Evolutionary conservation across 2,329 filamentous ascomycete species (phyloP), one percentile per base, ranked within the genome.

Genomic region (Blumeriella jaapii): DNA sequence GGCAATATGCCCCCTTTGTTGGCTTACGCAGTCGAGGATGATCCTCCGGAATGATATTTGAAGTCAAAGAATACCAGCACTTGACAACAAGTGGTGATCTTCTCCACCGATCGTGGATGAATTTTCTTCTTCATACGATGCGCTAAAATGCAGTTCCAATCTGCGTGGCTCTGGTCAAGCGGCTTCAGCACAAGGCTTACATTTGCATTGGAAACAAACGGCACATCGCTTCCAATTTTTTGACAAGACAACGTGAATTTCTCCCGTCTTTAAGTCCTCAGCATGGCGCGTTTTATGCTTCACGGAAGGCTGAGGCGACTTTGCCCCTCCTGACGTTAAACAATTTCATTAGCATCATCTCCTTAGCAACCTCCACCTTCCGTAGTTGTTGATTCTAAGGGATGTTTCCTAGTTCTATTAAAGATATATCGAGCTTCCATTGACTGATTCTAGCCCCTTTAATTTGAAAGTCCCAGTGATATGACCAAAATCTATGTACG

Each of bases 181-280:
- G 50, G 50, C 27, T 33, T 42, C 29, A 57, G 44, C 9, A 51
- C 41, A 45, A 46, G 56, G 25, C 69, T 64, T 5, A 66, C 55
- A 52, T 71, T 69, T 4, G 68, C 68, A 36, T 67, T 65, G 36
- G 69, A 64, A 50, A 72, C 72, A 39, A 71, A 68, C 0, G 68
- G 66, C 11, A 72, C 58, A 1, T 62, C 67, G 50, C 71, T 73
- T 17, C 70, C 57, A 47, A 71, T 35, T 56, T 59, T 55, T 71
- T 71, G 42, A 73, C 61, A 20, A 74, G 69, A 4, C 68, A 56
- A 51, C 74, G 70, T 3, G 68, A 47, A 38, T 61, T 68, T 47
- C 61, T 65, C 50, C 62, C 64, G 55, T 71, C 74, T 38, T 56
- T 50, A 18, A 33, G 58, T 53, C 31, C 55, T 48, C 40, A 69